These are phyloP conservation scores for Globisporangium paddicum DNA, from an alignment of 352 stramenopile genomes.

Conservation along the genomic window DNA sequence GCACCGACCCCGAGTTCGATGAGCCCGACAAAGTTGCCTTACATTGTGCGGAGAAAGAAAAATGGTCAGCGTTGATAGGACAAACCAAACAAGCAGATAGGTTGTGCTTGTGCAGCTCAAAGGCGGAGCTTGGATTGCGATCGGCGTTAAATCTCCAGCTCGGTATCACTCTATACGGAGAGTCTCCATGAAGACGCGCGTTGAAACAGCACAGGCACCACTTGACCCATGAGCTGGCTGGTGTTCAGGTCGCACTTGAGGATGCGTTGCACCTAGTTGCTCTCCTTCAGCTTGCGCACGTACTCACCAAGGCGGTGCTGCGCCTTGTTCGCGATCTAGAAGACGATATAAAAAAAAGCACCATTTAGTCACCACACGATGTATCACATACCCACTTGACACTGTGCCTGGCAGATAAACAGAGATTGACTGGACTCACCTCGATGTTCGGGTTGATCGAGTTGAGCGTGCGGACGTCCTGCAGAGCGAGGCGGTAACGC, in stretches of 20 bases:
- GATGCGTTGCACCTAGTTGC: slow-evolving; percentile 34
- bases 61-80: not conserved
- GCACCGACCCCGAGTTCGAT: not conserved
- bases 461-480: slow-evolving; percentile 84
- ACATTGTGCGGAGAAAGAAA: slow-evolving; percentile 35
- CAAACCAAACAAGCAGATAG: not conserved
- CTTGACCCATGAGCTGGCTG: not conserved
- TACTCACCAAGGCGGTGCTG: slow-evolving; percentile 88
- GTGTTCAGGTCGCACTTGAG: not conserved
- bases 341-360: too few relatives aligned
- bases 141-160: slow-evolving; percentile 5
- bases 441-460: slow-evolving; percentile 87
- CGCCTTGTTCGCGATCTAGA: slow-evolving; percentile 87
- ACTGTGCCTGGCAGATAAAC: not conserved
- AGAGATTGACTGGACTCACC: slow-evolving; percentile 29
- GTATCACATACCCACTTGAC: too few relatives aligned
- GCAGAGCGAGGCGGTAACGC: slow-evolving; percentile 87
- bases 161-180: not conserved
- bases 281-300: slow-evolving; percentile 84
- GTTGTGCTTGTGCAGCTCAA: not conserved
- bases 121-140: not conserved
- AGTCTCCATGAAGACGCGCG: not conserved
- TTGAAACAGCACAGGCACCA: not conserved
- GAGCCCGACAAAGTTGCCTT: slow-evolving; percentile 32
- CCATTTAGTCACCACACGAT: too few relatives aligned